Evolutionary conservation across 2,329 filamentous ascomycete species (phyloP).

Genomic region (Myotisia sp.): DNA sequence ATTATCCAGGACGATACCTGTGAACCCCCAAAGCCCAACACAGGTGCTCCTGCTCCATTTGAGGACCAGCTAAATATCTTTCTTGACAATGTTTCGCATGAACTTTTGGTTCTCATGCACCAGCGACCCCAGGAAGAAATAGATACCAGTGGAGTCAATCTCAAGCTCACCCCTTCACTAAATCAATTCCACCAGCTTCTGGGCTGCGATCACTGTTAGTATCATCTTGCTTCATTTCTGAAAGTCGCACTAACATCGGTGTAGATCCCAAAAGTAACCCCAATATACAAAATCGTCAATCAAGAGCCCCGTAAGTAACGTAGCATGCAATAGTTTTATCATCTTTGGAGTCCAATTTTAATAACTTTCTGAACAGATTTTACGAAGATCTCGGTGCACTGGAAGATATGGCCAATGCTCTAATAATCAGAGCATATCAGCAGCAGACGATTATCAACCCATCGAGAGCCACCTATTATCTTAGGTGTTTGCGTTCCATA

Average conservation of each 20-base stretch:
- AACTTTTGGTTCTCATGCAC: slow-evolving; percentile 41
- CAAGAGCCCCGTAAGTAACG: slow-evolving; percentile 18
- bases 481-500: slow-evolving; percentile 50
- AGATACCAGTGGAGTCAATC: slow-evolving; percentile 21
- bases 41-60: slow-evolving; percentile 24
- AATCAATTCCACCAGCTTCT: slow-evolving; percentile 27
- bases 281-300: not conserved
- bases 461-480: slow-evolving; percentile 43
- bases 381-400: slow-evolving; percentile 51
- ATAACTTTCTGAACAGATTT: slow-evolving; percentile 25
- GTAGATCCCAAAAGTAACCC: slow-evolving; percentile 6
- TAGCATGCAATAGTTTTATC: too few species aligned
- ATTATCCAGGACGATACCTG: slow-evolving; percentile 22
- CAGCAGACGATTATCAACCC: slow-evolving; percentile 45
- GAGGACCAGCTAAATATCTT: slow-evolving; percentile 30
- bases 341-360: not conserved
- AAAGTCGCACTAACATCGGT: not conserved
- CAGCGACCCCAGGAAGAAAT: slow-evolving; percentile 28
- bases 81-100: slow-evolving; percentile 46
- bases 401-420: slow-evolving; percentile 46
- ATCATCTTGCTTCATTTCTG: not conserved
- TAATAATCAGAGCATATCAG: slow-evolving; percentile 50
- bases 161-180: slow-evolving; percentile 21
- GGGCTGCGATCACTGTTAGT: slow-evolving; percentile 24
- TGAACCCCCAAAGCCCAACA: slow-evolving; percentile 28